Conservation (phyloP, 2,329 filamentous ascomycete genomes). For the Ceratocystis ficicola region DNA sequence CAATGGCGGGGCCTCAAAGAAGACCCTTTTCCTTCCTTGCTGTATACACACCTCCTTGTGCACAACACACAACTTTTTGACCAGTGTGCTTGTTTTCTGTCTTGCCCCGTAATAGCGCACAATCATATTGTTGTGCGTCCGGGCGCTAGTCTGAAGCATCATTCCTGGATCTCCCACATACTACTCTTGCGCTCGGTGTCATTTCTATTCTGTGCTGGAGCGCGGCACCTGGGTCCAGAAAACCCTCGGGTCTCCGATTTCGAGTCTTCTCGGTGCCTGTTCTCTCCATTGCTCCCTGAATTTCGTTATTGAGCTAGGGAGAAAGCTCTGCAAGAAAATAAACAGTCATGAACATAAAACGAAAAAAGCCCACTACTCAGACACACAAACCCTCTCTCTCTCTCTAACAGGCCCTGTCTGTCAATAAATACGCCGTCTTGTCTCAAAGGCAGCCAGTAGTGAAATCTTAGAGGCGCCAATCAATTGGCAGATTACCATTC, state of each 20-base stretch:
- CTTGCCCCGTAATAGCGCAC: slow-evolving; percentile 4
- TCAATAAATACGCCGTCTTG: neutral
- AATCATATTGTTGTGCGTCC: slow-evolving; percentile 1
- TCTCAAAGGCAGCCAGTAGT: neutral
- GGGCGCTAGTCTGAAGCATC: slow-evolving; percentile 6
- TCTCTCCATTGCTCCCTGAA: neutral
- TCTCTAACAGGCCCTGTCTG: neutral
- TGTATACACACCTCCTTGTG: neutral
- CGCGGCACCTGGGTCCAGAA: neutral
- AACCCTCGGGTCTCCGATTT: neutral
- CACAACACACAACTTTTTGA: neutral
- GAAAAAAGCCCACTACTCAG: too few species aligned
- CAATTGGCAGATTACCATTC: neutral
- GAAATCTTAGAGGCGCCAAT: neutral
- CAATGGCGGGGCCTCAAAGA: slow-evolving; percentile 1
- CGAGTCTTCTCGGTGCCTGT: neutral
- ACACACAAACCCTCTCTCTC: neutral
- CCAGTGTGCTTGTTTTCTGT: neutral
- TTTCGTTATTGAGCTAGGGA: neutral
- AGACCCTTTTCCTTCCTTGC: neutral
- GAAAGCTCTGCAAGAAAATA: neutral
- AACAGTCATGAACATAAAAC: too few species aligned
- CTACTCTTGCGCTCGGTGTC: neutral
- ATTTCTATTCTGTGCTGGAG: neutral
- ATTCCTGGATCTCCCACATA: neutral